These are phyloP conservation scores for Combretum micranthum DNA, from an alignment of 345 rosid genomes.

Conservation along the genomic window DNA sequence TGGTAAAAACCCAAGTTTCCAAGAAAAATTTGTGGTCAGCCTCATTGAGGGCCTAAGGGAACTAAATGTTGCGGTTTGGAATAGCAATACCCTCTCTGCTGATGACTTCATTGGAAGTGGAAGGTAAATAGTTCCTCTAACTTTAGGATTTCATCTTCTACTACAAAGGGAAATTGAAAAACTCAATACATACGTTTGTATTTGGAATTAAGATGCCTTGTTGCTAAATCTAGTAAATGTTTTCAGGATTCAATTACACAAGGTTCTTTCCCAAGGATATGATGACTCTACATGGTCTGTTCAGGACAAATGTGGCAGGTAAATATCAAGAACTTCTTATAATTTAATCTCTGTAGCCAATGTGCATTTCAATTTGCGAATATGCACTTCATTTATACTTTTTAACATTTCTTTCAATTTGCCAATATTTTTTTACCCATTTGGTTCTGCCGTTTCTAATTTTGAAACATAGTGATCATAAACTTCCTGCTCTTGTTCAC, in stretches of 20 bases:
- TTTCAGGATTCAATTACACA: conserved; percentile 39
- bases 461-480: too few relatives aligned
- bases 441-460: too few relatives aligned
- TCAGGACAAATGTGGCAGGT: conserved; percentile 33
- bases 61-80: conserved; percentile 36
- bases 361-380: too few relatives aligned
- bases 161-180: not conserved
- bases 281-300: conserved; percentile 40
- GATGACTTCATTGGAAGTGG: conserved; percentile 48
- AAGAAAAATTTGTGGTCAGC: conserved; percentile 40
- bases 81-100: conserved; percentile 29
- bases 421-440: too few relatives aligned
- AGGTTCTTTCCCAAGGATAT: conserved; percentile 38
- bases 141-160: not conserved
- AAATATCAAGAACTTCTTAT: not conserved
- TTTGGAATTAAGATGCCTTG: too few relatives aligned
- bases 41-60: conserved; percentile 48
- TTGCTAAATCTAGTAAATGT: not conserved
- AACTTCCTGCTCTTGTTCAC: not conserved
- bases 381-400: too few relatives aligned
- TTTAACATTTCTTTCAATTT: too few relatives aligned
- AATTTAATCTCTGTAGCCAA: too few relatives aligned
- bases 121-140: conserved; percentile 20
- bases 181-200: too few relatives aligned
- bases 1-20: conserved; percentile 43